Evolutionary conservation across 352 stramenopile species (phyloP).

Genomic region (Stephanocyclus meneghinianus): DNA sequence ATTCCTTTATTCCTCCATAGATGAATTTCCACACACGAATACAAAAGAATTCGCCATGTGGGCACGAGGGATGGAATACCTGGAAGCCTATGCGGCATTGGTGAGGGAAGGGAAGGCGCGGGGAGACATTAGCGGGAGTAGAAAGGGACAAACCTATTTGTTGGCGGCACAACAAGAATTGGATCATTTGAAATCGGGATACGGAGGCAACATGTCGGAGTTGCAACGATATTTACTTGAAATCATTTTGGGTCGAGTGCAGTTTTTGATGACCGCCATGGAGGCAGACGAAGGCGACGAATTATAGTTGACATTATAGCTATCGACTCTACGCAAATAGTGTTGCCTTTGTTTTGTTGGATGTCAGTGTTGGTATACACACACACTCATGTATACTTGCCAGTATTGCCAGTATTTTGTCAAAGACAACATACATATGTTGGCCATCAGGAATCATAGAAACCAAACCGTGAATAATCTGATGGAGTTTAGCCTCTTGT

Average conservation of each 20-base stretch:
- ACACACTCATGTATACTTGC: background rate
- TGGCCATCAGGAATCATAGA: too few species aligned
- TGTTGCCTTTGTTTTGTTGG: too few species aligned
- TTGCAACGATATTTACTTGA: constrained; percentile 36
- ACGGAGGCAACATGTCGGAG: constrained; percentile 27
- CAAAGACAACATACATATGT: too few species aligned
- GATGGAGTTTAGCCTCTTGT: background rate
- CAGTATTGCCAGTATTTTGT: background rate
- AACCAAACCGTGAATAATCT: background rate
- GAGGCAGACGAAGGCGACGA: constrained; percentile 17
- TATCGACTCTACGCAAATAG: background rate
- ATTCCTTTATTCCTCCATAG: constrained; percentile 45
- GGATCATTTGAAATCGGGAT: constrained; percentile 20
- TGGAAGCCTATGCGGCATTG: constrained; percentile 34
- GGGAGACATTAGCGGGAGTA: constrained; percentile 9
- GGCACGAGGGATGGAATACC: constrained; percentile 23
- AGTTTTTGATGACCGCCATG: constrained; percentile 19
- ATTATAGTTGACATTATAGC: background rate
- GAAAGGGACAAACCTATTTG: constrained; percentile 28
- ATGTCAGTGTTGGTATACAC: too few species aligned
- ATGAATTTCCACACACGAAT: constrained; percentile 36
- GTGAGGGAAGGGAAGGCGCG: background rate
- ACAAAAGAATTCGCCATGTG: constrained; percentile 36
- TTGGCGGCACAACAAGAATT: constrained; percentile 30
- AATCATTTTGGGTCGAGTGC: constrained; percentile 31